Conservation (phyloP, 176 grass and related monocot genomes). For the Juncus inflexus region DNA sequence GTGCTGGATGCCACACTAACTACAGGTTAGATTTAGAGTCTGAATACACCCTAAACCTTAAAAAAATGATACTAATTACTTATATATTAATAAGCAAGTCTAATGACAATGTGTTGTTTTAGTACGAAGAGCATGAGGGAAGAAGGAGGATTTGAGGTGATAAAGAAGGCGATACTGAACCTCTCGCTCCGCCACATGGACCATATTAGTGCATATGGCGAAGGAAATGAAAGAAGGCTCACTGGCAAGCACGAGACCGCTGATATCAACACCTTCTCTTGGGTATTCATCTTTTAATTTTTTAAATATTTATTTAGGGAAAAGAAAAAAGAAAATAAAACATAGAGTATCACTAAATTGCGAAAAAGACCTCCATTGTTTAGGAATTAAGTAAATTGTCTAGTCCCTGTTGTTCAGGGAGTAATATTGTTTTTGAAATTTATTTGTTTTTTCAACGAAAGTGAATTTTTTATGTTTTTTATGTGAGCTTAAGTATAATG, state of each 20-base stretch:
- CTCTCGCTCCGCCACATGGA: slow-evolving; percentile 84
- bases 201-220: slow-evolving; percentile 93
- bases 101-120: slow-evolving; percentile 27
- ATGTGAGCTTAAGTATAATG: too few species aligned
- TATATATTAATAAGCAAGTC: too few species aligned
- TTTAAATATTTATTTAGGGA: slow-evolving; percentile 7
- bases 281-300: slow-evolving; percentile 52
- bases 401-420: too few species aligned
- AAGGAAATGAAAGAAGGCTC: slow-evolving; percentile 93
- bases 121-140: slow-evolving; percentile 92
- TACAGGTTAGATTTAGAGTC: slow-evolving; percentile 50
- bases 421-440: too few species aligned
- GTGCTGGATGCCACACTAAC: slow-evolving; percentile 98
- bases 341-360: too few species aligned
- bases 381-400: too few species aligned
- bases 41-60: neutral
- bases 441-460: too few species aligned
- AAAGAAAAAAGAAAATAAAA: too few species aligned
- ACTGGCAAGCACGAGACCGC: slow-evolving; percentile 94
- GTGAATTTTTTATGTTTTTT: too few species aligned
- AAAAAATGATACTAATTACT: neutral
- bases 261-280: slow-evolving; percentile 86
- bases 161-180: slow-evolving; percentile 96
- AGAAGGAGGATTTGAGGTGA: slow-evolving; percentile 81
- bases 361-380: too few species aligned